phyloP scores from a whole-genome alignment of 495 filamentous ascomycete species.

The Neurospora sp. region DNA sequence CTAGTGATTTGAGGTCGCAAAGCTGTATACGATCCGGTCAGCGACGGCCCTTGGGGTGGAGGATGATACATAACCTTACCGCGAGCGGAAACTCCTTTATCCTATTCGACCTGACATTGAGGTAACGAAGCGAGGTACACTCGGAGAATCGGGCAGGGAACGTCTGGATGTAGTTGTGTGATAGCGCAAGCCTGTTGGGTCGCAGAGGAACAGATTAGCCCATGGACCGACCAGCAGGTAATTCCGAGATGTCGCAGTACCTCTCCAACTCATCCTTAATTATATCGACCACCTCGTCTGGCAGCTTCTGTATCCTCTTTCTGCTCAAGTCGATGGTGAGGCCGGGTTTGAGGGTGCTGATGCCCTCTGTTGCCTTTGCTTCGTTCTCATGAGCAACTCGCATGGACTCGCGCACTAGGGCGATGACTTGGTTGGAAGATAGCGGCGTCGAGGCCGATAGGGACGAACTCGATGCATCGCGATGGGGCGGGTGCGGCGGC shows the following conservation, averaged over 20 bases:
- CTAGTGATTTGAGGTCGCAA: constrained; percentile 72
- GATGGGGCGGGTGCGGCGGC: constrained; percentile 28
- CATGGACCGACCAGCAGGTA: background rate
- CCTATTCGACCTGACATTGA: constrained; percentile 85
- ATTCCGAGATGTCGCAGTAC: constrained; percentile 31
- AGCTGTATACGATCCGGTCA: constrained; percentile 31
- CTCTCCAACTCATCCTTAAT: constrained; percentile 89
- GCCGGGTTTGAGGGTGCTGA: constrained; percentile 62
- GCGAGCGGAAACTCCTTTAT: constrained; percentile 80
- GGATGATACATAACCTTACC: constrained; percentile 41
- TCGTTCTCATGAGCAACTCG: constrained; percentile 59
- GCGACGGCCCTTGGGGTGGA: constrained; percentile 2
- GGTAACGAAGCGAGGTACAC: constrained; percentile 79
- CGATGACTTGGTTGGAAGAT: constrained; percentile 40
- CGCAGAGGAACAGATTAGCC: constrained; percentile 2
- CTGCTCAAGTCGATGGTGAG: constrained; percentile 85
- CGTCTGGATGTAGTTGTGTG: constrained; percentile 74
- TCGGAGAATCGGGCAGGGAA: constrained; percentile 76
- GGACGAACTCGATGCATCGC: constrained; percentile 25
- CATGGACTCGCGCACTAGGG: constrained; percentile 54
- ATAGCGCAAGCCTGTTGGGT: constrained; percentile 62
- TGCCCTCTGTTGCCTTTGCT: constrained; percentile 54
- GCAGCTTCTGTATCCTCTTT: constrained; percentile 67
- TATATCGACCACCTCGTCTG: constrained; percentile 81
- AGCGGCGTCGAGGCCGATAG: constrained; percentile 32